A percentile compares a stretch with the other conserved stretches of the same genome.
Conservation (phyloP, 2,329 filamentous ascomycete species). For the Trichoderma atrobrunneum region DNA sequence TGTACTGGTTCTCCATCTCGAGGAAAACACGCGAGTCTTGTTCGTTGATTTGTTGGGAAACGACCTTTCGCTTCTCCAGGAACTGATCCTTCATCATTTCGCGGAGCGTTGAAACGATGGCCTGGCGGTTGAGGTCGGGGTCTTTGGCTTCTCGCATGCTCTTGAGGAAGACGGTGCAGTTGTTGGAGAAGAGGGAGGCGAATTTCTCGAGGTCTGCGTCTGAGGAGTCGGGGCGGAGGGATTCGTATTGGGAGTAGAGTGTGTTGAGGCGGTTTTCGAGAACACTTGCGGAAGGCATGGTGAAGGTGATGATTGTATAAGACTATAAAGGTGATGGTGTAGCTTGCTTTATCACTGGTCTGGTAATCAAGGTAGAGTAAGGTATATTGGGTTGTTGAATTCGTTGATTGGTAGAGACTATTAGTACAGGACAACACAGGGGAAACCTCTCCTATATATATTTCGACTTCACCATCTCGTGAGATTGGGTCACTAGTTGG, state of each 20-base stretch:
- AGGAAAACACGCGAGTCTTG: neutral
- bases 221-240: neutral
- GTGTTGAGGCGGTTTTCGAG: neutral
- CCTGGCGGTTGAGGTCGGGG: neutral
- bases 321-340: too few species aligned
- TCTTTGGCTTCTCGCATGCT: neutral
- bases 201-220: neutral
- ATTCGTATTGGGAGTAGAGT: neutral
- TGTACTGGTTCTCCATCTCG: slow-evolving; percentile 2
- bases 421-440: neutral
- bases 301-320: neutral
- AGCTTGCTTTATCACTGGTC: neutral
- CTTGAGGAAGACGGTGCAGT: neutral
- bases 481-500: neutral
- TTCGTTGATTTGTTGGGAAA: neutral
- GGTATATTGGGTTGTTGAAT: neutral
- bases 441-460: neutral
- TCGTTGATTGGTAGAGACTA: neutral
- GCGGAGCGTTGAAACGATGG: neutral
- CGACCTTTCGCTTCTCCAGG: neutral
- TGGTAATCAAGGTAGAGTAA: neutral
- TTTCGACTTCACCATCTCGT: neutral
- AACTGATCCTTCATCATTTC: neutral
- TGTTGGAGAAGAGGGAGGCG: neutral
- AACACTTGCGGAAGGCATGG: neutral